Conservation (phyloP, 495 filamentous ascomycete genomes). For the Talaromyces wortmannii region DNA sequence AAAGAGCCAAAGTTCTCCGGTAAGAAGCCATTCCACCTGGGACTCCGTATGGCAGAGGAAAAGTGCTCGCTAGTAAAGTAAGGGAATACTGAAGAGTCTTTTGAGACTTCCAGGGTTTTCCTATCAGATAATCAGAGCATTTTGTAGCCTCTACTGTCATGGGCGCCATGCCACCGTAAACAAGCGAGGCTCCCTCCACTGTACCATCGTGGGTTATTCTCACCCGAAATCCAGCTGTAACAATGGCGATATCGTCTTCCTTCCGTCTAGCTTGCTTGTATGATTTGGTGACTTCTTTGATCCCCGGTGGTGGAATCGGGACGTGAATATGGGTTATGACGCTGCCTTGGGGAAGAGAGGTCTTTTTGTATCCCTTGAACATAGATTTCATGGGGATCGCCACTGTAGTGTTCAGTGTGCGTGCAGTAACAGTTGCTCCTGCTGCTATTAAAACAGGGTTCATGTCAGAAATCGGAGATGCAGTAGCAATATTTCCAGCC, state of each 20-base stretch:
- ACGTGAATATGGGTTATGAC: conserved; percentile 81
- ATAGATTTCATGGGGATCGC: conserved; percentile 88
- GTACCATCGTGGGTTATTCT: conserved; percentile 59
- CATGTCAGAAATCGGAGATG: conserved; percentile 91
- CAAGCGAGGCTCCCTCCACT: conserved; percentile 62
- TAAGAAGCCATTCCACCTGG: conserved; percentile 97
- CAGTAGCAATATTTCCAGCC: conserved; percentile 90
- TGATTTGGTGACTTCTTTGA: conserved; percentile 56
- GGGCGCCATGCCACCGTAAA: conserved; percentile 90
- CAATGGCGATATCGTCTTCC: conserved; percentile 96
- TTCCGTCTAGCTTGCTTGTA: conserved; percentile 96
- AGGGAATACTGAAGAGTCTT: conserved; percentile 48
- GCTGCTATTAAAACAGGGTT: conserved; percentile 92
- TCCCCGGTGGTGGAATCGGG: conserved; percentile 60
- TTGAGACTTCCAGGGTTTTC: conserved; percentile 75
- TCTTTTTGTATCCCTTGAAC: conserved; percentile 86
- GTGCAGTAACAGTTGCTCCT: conserved; percentile 72
- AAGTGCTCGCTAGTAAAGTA: conserved; percentile 62
- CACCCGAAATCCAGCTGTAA: conserved; percentile 62
- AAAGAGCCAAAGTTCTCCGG: conserved; percentile 76
- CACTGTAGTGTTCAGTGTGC: conserved; percentile 58
- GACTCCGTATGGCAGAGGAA: conserved; percentile 77
- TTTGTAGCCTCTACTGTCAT: conserved; percentile 75
- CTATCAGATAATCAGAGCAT: conserved; percentile 68
- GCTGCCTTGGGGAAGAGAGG: conserved; percentile 72